These are phyloP conservation scores for Microbotryomycetes sp. DNA, from an alignment of 1,284 basidiomycete genomes.

Conservation along the genomic window DNA sequence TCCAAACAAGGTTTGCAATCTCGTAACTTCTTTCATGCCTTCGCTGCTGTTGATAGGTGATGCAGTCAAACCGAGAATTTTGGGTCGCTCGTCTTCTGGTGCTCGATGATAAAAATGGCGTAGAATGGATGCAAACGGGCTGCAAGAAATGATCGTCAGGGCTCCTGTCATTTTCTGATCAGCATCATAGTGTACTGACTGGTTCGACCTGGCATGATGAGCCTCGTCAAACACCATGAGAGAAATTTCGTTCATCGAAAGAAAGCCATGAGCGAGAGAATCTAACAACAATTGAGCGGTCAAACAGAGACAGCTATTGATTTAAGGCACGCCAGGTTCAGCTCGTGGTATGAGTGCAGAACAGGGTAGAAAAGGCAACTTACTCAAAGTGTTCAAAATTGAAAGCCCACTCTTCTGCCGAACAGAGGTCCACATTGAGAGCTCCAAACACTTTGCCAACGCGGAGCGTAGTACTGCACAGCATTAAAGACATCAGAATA, in stretches of 20 bases:
- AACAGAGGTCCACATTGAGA: constrained; percentile 21
- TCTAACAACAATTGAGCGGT: constrained; percentile 28
- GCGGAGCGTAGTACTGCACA: constrained; percentile 10
- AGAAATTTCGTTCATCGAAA: constrained; percentile 22
- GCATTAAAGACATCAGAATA: neutral
- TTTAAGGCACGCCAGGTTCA: neutral
- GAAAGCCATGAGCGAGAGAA: constrained; percentile 27
- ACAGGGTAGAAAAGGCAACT: neutral
- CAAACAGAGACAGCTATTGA: constrained; percentile 8
- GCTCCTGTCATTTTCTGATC: too few relatives aligned
- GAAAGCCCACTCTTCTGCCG: constrained; percentile 15
- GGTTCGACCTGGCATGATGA: constrained; percentile 30
- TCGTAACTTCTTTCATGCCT: constrained; percentile 2
- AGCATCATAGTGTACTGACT: constrained; percentile 12
- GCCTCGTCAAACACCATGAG: constrained; percentile 30
- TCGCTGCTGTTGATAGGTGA: constrained; percentile 20
- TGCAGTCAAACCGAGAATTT: constrained; percentile 29
- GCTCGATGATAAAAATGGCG: constrained; percentile 15
- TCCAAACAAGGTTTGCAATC: constrained; percentile 9
- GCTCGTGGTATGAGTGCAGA: neutral
- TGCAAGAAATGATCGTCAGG: too few relatives aligned
- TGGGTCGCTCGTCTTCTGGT: constrained; percentile 5
- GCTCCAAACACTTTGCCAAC: constrained; percentile 28
- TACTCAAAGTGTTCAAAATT: constrained; percentile 17
- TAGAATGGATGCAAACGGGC: constrained; percentile 13